phyloP scores from a whole-genome alignment of 495 filamentous ascomycete genomes.

The Lepidopterella palustris region DNA sequence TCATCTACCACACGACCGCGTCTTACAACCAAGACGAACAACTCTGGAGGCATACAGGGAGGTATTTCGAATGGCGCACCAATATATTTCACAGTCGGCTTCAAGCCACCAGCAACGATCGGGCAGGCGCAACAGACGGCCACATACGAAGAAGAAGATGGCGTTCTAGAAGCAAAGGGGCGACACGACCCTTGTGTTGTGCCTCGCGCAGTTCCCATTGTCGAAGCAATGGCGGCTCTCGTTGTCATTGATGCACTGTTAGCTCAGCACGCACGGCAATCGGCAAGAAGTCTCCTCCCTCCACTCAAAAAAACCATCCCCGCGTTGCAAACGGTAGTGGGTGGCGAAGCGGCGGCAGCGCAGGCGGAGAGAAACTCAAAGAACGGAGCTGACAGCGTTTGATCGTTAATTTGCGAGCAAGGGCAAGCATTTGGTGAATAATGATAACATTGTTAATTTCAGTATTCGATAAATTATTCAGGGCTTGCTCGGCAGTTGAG shows the following conservation, averaged over 20 bases:
- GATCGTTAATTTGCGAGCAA: background rate
- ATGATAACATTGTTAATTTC: no score
- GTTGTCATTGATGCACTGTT: constrained; percentile 88
- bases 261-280: constrained; percentile 67
- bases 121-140: constrained; percentile 84
- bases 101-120: constrained; percentile 96
- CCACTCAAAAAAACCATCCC: constrained; percentile 12
- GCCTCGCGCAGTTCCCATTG: constrained; percentile 88
- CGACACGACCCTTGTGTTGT: constrained; percentile 95
- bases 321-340: constrained; percentile 1
- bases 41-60: constrained; percentile 93
- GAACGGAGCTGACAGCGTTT: background rate
- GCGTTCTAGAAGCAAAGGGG: constrained; percentile 85
- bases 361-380: background rate
- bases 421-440: background rate
- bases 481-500: no score
- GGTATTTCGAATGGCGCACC: constrained; percentile 92
- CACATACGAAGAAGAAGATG: constrained; percentile 64
- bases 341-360: background rate
- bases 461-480: no score
- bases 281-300: constrained; percentile 22
- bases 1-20: constrained; percentile 34
- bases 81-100: constrained; percentile 91
- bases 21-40: constrained; percentile 89
- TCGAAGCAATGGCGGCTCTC: constrained; percentile 91